phyloP scores from a whole-genome alignment of 257 asterid species.

The Petunia secreta region DNA sequence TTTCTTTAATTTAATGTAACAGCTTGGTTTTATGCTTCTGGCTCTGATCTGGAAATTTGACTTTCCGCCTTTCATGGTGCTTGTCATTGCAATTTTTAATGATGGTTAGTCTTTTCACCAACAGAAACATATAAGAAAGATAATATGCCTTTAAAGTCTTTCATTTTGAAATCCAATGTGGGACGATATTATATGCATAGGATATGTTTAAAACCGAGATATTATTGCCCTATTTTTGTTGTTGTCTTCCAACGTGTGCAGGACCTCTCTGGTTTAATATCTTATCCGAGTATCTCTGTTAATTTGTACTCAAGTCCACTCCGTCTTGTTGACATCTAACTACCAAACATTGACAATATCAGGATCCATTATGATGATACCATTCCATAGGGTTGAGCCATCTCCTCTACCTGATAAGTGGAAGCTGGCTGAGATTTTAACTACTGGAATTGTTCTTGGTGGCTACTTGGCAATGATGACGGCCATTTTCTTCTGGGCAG shows the following conservation, averaged over 20 bases:
- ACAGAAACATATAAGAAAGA: neutral
- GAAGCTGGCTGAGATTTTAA: slow-evolving; percentile 49
- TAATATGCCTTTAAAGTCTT: no score
- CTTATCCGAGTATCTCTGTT: neutral
- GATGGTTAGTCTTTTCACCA: slow-evolving; percentile 59
- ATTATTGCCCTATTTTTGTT: no score
- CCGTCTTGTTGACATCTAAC: slow-evolving; percentile 20
- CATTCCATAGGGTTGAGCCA: slow-evolving; percentile 48
- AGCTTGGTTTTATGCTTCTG: slow-evolving; percentile 97
- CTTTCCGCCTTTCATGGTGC: slow-evolving; percentile 99
- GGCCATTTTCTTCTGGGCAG: slow-evolving; percentile 95
- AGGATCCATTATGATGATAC: slow-evolving; percentile 50
- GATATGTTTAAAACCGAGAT: no score
- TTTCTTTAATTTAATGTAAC: slow-evolving; percentile 37
- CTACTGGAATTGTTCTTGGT: slow-evolving; percentile 45
- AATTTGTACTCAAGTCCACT: neutral
- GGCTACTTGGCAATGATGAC: slow-evolving; percentile 52
- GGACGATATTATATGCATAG: no score
- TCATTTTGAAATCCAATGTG: no score
- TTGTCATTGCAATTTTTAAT: slow-evolving; percentile 92
- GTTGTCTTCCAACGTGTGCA: no score
- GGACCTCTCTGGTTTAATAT: neutral
- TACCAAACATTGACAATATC: slow-evolving; percentile 16
- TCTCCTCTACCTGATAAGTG: slow-evolving; percentile 52
- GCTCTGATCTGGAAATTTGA: slow-evolving; percentile 96